These are phyloP conservation scores for Cladosporium halotolerans DNA, from an alignment of 2,329 filamentous ascomycete genomes.

Conservation along the genomic window DNA sequence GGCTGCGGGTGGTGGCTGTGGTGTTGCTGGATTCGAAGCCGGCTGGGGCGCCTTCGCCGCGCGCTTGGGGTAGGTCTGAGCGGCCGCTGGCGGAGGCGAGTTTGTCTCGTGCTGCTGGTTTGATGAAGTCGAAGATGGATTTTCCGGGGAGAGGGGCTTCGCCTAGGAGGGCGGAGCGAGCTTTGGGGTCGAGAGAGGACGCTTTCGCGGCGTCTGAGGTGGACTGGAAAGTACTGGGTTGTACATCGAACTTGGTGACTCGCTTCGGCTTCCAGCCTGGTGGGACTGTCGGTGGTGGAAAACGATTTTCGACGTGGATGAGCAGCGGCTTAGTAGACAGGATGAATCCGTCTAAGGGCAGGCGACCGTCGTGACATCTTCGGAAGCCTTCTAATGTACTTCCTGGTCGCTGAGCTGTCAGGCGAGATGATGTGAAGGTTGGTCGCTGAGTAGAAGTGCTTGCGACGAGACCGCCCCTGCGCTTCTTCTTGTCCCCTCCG, in stretches of 20 bases:
- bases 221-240: slow-evolving; percentile 49
- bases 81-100: slow-evolving; percentile 72
- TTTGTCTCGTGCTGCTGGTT: slow-evolving; percentile 67
- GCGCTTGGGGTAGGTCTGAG: slow-evolving; percentile 66
- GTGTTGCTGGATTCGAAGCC: slow-evolving; percentile 50
- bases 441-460: slow-evolving; percentile 46
- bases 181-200: slow-evolving; percentile 67
- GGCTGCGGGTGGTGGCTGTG: slow-evolving; percentile 56
- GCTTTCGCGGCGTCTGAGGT: slow-evolving; percentile 71
- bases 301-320: slow-evolving; percentile 44
- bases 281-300: slow-evolving; percentile 63
- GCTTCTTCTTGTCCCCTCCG: slow-evolving; percentile 68
- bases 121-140: slow-evolving; percentile 91
- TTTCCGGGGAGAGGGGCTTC: slow-evolving; percentile 79
- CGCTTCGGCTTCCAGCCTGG: slow-evolving; percentile 66
- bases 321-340: slow-evolving; percentile 49
- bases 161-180: slow-evolving; percentile 72
- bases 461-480: slow-evolving; percentile 25
- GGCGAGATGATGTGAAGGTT: slow-evolving; percentile 68
- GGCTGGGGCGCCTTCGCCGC: slow-evolving; percentile 63
- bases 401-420: slow-evolving; percentile 12
- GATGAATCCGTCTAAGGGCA: slow-evolving; percentile 74
- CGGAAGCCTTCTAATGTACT: slow-evolving; percentile 44
- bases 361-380: slow-evolving; percentile 75
- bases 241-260: slow-evolving; percentile 28